These are phyloP conservation scores for Populus hybrid DNA, from an alignment of 441 rosid species.

Conservation along the genomic window DNA sequence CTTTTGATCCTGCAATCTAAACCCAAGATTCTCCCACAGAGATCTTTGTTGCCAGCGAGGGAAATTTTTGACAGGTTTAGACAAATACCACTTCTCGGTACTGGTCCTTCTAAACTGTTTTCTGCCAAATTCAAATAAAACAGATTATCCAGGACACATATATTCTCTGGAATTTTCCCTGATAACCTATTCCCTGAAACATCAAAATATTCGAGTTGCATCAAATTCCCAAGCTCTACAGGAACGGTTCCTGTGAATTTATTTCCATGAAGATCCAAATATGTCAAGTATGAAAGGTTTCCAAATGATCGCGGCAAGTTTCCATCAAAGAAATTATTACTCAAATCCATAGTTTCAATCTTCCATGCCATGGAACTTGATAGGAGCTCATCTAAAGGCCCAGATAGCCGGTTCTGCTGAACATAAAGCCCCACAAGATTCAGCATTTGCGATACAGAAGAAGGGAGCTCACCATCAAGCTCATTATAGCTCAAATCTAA, in stretches of 20 bases:
- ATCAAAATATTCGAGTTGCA: constrained; percentile 71
- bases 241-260: constrained; percentile 66
- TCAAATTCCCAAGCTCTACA: constrained; percentile 53
- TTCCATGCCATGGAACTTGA: constrained; percentile 56
- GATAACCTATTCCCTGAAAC: constrained; percentile 55
- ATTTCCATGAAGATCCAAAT: constrained; percentile 66
- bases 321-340: constrained; percentile 52
- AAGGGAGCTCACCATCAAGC: constrained; percentile 63
- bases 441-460: constrained; percentile 54
- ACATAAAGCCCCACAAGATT: constrained; percentile 74
- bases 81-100: constrained; percentile 63
- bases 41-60: constrained; percentile 56
- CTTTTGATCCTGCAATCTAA: constrained; percentile 43
- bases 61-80: constrained; percentile 41
- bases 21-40: constrained; percentile 52
- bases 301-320: constrained; percentile 57
- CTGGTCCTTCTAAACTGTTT: constrained; percentile 62
- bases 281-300: constrained; percentile 63
- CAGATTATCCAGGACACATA: constrained; percentile 51
- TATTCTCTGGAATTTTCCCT: constrained; percentile 56
- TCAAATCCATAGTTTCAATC: constrained; percentile 65
- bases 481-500: constrained; percentile 75
- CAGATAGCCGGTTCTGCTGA: constrained; percentile 62
- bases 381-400: constrained; percentile 44
- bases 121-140: constrained; percentile 47